Base-by-base conservation (phyloP, 225 moss, liverwort and hornwort genomes). In the Marchantia paleacea region DNA sequence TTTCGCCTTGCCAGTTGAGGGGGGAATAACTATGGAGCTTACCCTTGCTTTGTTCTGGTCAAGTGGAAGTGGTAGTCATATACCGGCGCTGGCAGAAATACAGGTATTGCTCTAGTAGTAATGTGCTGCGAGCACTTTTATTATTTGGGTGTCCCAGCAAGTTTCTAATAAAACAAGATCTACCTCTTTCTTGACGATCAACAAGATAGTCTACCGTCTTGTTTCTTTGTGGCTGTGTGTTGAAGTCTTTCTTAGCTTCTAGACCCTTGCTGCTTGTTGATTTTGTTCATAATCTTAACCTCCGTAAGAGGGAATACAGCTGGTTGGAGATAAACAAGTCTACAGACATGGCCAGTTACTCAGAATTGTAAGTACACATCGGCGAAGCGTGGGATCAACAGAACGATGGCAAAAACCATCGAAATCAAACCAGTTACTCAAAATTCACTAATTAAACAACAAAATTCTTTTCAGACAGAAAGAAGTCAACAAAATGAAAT, bases 21-120 rank as follows among this genome's bases (percentile, higher is more conserved):
- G 93, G 77, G 97, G 97, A 84, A 80, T 95, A 55, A 97, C 95
- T 39, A 92, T 97, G 95, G 97, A 97, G 89, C 90, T 97, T 24
- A 95, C 95, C 30, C 92, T 97, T 83, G 97, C 93, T 50, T 90
- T 95, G 78, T 95, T 88, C 77, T 97, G 97, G 97, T 97, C 95
- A 47, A 97, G 97, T 89, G 97, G 93, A 80, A 95, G 82, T 81
- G 97, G 93, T 19, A 97, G 97, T 83, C 93, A 92, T 76, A 82
- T 84, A 55, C 91, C 89, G 79, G 92, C 95, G 75, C 77, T 76
- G 81, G 94, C 90, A 69, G 89, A 91, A 69, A 83, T 99, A 54
- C 84, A 89, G 91, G 97, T 97, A 85, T 9, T 47, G 12, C 24
- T 47, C 68, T 71, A 24, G 14, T 24, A 3, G 25, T 24, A 26